These are phyloP conservation scores for Camelina laxa DNA, from an alignment of 345 rosid species.

Conservation along the genomic window DNA sequence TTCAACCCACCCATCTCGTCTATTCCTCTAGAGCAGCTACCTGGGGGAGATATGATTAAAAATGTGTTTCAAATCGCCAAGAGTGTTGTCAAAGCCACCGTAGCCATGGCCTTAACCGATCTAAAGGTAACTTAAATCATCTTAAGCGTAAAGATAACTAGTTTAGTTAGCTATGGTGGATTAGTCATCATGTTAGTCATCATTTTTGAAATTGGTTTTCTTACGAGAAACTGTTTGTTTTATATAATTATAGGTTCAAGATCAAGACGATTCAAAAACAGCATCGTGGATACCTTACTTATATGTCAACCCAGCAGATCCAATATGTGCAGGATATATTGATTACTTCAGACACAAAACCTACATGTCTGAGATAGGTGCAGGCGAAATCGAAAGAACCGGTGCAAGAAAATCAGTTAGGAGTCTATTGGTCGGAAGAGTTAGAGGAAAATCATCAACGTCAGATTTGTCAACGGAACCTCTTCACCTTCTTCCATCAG, in stretches of 20 bases:
- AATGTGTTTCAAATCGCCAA: background rate
- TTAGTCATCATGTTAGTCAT: too few species aligned
- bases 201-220: background rate
- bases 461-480: slow-evolving; percentile 37
- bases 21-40: slow-evolving; percentile 50
- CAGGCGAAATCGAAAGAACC: slow-evolving; percentile 47
- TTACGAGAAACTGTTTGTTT: background rate
- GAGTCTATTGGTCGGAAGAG: slow-evolving; percentile 42
- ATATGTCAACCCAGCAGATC: slow-evolving; percentile 59
- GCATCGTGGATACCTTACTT: slow-evolving; percentile 57
- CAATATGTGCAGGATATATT: slow-evolving; percentile 59
- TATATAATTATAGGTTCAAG: background rate
- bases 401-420: slow-evolving; percentile 49
- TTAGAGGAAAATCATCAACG: background rate
- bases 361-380: slow-evolving; percentile 55
- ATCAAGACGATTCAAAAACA: slow-evolving; percentile 25
- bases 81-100: slow-evolving; percentile 8
- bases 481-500: slow-evolving; percentile 62
- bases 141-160: background rate
- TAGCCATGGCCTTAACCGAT: background rate
- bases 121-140: background rate
- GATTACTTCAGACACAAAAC: slow-evolving; percentile 60
- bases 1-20: slow-evolving; percentile 69
- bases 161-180: too few species aligned
- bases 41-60: background rate